Base-by-base conservation (phyloP, 805 yeast species). In the Candida namnaoensis region DNA sequence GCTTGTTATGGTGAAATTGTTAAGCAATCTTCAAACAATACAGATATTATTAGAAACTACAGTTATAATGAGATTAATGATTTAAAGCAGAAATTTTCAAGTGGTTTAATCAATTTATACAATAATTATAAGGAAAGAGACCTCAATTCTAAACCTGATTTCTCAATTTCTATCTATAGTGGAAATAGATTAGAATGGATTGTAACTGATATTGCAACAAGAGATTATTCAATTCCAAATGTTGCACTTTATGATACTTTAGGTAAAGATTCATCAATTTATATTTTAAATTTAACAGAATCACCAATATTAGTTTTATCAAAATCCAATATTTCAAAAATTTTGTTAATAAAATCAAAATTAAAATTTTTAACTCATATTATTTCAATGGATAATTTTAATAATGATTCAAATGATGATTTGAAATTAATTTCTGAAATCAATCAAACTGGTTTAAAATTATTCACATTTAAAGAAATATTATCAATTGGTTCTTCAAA, bases 111-210 rank as follows among this genome's bases (percentile, higher is more conserved):
- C 25, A 49, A 49, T 38, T 28, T 47, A 7, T 27, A 27, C 30
- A 27, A 27, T 11, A 27, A 27, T 19, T 19, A 11, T 7, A 7
- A 27, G 4, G 11, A 9, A 27, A 27, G 34, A 3, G 34, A 38
- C 7, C 36, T 39, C 13, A 42, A 41, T 23, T 47, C 47, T 1
- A 54, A 49, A 38, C 54, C 57, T 14, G 61, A 65, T 35, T 80
- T 78, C 50, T 61, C 76, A 32, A 74, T 80, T 32, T 64, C 81
- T 3, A 51, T 81, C 3, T 68, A 74, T 48, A 68, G 80, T 24
- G 63, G 67, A 26, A 81, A 81, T 54, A 61, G 80, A 37, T 57
- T 67, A 7, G 84, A 82, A 58, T 83, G 91, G 90, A 60, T 70
- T 11, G 53, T 82, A 11, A 59, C 82, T 23, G 90, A 83, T 56